Evolutionary conservation across 2,329 filamentous ascomycete genomes (phyloP).

Genomic region (Celoporthe dispersa): DNA sequence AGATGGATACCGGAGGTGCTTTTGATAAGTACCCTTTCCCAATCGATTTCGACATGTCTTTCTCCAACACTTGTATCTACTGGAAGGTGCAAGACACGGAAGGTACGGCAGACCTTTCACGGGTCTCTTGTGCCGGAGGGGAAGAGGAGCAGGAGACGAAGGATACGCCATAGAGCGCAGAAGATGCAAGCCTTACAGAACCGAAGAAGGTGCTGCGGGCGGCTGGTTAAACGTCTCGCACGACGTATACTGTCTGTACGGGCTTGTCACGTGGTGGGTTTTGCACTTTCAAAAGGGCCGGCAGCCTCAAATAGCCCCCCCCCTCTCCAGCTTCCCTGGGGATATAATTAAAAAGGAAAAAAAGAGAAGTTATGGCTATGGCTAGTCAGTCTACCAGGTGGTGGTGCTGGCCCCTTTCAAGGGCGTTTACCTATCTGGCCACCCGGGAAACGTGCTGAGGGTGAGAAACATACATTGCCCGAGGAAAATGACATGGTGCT

Average conservation of each 20-base stretch:
- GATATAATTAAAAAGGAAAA: background rate
- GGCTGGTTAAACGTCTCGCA: background rate
- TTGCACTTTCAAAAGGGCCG: background rate
- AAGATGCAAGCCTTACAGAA: background rate
- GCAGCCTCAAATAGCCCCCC: background rate
- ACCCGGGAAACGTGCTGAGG: background rate
- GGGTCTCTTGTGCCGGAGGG: too few relatives aligned
- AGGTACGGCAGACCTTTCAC: background rate
- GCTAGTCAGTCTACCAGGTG: background rate
- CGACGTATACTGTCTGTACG: background rate
- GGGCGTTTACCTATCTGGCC: background rate
- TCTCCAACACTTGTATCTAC: constrained; percentile 48
- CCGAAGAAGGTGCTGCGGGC: background rate
- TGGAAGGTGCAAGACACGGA: constrained; percentile 37
- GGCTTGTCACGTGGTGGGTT: background rate
- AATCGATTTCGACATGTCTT: constrained; percentile 44
- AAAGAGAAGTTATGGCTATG: background rate
- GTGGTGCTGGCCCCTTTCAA: background rate
- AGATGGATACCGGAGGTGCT: constrained; percentile 39
- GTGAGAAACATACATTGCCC: background rate
- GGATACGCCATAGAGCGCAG: background rate
- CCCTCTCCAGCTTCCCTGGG: background rate
- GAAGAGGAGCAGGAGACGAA: background rate
- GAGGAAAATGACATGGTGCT: background rate
- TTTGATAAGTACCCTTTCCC: constrained; percentile 44